phyloP scores from a whole-genome alignment of 139 green algal genomes.

The Tetraselmis chui region DNA sequence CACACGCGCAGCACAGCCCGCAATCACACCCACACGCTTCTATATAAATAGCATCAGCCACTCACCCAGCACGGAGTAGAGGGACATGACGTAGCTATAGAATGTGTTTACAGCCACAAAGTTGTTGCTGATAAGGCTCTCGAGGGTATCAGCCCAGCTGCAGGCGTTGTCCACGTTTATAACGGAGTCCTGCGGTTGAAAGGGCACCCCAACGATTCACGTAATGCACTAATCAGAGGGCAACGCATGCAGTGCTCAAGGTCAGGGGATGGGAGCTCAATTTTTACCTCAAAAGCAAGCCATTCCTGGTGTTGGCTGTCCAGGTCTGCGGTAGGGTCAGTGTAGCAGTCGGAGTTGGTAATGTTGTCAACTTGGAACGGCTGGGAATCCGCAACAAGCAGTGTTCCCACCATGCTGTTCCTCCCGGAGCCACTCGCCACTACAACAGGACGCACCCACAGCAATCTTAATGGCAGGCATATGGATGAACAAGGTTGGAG shows the following conservation, averaged over 20 bases:
- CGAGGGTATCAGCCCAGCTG: background rate
- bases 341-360: background rate
- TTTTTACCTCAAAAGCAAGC: no score
- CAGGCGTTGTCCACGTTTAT: background rate
- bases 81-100: background rate
- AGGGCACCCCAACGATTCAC: no score
- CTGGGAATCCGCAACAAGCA: background rate
- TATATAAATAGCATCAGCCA: no score
- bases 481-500: no score
- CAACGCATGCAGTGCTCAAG: no score
- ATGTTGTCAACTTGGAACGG: background rate
- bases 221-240: no score
- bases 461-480: no score
- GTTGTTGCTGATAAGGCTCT: background rate
- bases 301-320: no score
- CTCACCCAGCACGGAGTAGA: background rate
- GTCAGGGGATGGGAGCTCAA: no score
- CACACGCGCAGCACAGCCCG: no score
- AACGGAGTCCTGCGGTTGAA: background rate
- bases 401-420: background rate
- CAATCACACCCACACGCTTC: no score
- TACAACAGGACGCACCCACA: background rate
- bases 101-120: background rate
- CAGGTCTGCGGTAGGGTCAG: no score
- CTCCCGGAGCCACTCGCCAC: background rate